Percentiles rank a stretch among this genome's conserved stretches.
Conservation (phyloP, 2,329 filamentous ascomycete genomes). For the Ceratocystis eucalypticola region DNA sequence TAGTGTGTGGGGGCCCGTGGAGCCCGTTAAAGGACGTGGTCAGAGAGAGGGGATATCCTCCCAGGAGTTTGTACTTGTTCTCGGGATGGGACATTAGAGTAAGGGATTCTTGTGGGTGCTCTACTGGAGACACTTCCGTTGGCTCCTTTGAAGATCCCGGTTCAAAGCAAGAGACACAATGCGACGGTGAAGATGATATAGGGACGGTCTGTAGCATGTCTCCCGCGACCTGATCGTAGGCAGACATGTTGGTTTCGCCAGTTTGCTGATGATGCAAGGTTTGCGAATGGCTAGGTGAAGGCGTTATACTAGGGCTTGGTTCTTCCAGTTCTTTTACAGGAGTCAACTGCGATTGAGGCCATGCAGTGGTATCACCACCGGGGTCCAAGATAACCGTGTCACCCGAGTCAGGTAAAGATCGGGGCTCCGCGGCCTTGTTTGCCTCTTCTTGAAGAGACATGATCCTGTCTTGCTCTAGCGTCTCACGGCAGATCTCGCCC, state of each 20-base stretch:
- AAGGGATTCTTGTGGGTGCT: no score
- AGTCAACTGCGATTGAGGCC: background rate
- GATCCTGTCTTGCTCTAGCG: background rate
- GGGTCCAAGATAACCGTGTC: background rate
- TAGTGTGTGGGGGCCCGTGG: no score
- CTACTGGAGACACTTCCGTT: no score
- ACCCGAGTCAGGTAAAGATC: background rate
- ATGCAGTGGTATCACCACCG: background rate
- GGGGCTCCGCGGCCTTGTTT: background rate
- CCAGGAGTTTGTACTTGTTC: no score
- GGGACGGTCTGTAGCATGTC: background rate
- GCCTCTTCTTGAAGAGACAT: background rate
- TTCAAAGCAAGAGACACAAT: background rate
- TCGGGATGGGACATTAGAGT: no score
- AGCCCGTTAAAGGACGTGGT: no score
- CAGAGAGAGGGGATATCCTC: no score
- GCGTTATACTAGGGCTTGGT: background rate
- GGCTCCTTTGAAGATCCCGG: no score
- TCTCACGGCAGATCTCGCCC: conserved; percentile 5
- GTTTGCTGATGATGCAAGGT: background rate
- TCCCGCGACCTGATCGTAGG: conserved; percentile 1
- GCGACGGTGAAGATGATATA: background rate
- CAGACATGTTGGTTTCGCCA: background rate
- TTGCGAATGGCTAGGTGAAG: background rate
- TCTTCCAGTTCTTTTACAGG: background rate